Conservation (phyloP, 1,284 basidiomycete genomes). For the Agroathelia rolfsii region DNA sequence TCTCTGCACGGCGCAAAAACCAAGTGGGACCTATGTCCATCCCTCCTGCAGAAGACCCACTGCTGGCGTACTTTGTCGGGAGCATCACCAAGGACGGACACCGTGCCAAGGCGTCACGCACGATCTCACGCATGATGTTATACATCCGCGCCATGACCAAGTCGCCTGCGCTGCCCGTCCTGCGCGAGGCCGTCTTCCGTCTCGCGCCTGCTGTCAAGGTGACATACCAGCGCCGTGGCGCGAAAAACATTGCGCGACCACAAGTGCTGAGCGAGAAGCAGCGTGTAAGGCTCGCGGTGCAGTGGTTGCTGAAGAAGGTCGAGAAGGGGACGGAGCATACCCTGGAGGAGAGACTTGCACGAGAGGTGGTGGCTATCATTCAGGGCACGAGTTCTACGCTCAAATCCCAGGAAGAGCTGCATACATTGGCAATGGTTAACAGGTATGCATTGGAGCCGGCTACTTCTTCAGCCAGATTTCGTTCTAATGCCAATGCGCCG, state of each 20-base stretch:
- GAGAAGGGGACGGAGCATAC: constrained; percentile 40
- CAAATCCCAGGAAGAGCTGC: constrained; percentile 50
- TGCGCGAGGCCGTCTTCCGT: constrained; percentile 57
- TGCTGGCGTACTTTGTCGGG: constrained; percentile 65
- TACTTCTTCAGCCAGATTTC: not conserved
- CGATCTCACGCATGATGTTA: constrained; percentile 52
- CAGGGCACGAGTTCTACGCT: constrained; percentile 49
- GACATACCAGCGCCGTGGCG: constrained; percentile 29
- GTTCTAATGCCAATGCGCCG: constrained; percentile 1
- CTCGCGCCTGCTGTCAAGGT: constrained; percentile 57
- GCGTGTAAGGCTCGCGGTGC: constrained; percentile 54
- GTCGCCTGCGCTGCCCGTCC: constrained; percentile 65
- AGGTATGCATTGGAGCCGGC: constrained; percentile 47
- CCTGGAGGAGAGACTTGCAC: constrained; percentile 60
- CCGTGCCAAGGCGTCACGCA: constrained; percentile 52
- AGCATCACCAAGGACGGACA: constrained; percentile 60
- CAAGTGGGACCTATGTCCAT: too few relatives aligned
- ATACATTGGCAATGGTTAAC: constrained; percentile 69
- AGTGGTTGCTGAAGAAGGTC: constrained; percentile 56
- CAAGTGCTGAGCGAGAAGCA: constrained; percentile 71
- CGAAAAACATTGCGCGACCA: constrained; percentile 58
- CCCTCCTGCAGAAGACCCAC: constrained; percentile 68
- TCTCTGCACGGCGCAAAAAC: too few relatives aligned
- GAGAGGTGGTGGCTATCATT: constrained; percentile 62
- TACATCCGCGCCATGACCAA: constrained; percentile 69